These are phyloP conservation scores for Fusarium vanettenii DNA, from an alignment of 2,329 filamentous ascomycete species.

Conservation along the genomic window DNA sequence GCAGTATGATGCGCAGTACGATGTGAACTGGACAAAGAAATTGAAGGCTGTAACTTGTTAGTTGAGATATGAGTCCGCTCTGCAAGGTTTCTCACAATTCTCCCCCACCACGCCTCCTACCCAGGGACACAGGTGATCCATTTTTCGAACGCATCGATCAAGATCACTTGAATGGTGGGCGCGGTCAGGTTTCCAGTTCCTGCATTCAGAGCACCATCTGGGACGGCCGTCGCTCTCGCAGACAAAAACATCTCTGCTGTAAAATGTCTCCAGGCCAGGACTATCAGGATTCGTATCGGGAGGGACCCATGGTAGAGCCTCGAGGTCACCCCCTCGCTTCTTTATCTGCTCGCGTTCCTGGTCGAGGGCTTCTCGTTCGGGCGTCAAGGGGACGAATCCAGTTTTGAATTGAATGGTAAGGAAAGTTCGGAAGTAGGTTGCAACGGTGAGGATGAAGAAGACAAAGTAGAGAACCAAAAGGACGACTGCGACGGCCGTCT, in stretches of 20 bases:
- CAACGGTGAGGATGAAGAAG: conserved; percentile 73
- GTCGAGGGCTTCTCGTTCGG: conserved; percentile 53
- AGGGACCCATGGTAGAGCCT: conserved; percentile 47
- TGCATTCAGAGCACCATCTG: conserved; percentile 85
- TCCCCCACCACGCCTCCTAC: conserved; percentile 94
- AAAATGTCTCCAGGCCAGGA: conserved; percentile 79
- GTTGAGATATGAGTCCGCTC: neutral
- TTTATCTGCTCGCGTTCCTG: conserved; percentile 37
- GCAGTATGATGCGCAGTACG: conserved; percentile 78
- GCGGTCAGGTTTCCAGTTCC: conserved; percentile 88
- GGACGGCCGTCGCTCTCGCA: conserved; percentile 88
- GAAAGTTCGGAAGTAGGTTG: conserved; percentile 78
- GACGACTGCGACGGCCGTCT: conserved; percentile 69
- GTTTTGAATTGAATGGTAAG: conserved; percentile 76
- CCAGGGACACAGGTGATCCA: conserved; percentile 98
- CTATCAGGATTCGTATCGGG: conserved; percentile 67
- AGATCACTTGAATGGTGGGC: conserved; percentile 88
- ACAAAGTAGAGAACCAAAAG: conserved; percentile 80
- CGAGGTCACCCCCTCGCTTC: conserved; percentile 41
- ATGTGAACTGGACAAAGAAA: conserved; percentile 89
- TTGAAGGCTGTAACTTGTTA: conserved; percentile 73
- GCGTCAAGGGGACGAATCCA: conserved; percentile 74
- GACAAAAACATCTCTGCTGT: conserved; percentile 84
- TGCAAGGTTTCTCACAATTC: conserved; percentile 63
- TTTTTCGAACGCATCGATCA: conserved; percentile 83